Percentiles rank a stretch among this genome's conserved stretches.
Conservation (phyloP, 768 basidiomycete species). For the Chiua virens region DNA sequence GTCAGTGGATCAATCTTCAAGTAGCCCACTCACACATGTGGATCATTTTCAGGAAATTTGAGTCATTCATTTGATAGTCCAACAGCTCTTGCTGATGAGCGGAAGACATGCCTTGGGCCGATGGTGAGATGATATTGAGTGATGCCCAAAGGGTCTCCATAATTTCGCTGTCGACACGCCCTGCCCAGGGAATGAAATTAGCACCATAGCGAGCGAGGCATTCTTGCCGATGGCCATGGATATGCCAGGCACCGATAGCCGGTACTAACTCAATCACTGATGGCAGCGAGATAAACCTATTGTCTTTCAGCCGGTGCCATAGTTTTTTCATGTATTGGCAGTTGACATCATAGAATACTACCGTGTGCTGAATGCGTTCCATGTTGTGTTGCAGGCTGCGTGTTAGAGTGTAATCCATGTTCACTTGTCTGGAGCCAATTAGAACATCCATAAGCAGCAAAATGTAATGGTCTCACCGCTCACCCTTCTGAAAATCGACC, state of each 20-base stretch:
- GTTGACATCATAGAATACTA: slow-evolving; percentile 13
- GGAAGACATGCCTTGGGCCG: not conserved
- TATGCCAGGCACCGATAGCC: slow-evolving; percentile 27
- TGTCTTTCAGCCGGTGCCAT: not conserved
- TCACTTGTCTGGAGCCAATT: slow-evolving; percentile 13
- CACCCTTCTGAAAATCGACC: slow-evolving; percentile 1
- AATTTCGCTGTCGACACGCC: slow-evolving; percentile 5
- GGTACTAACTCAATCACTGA: not conserved
- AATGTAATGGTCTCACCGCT: not conserved
- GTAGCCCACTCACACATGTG: too few species aligned
- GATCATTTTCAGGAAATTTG: too few species aligned
- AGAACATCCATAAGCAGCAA: slow-evolving; percentile 8
- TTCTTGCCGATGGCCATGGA: too few species aligned
- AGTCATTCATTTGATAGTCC: too few species aligned
- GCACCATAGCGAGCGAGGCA: not conserved
- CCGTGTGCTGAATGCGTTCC: accelerated
- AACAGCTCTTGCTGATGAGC: not conserved
- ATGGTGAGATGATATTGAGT: not conserved
- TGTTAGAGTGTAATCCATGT: slow-evolving; percentile 3
- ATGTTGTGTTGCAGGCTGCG: slow-evolving; percentile 2
- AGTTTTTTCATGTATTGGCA: slow-evolving; percentile 7
- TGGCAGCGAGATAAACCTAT: not conserved
- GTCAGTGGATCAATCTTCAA: too few species aligned
- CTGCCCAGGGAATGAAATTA: not conserved
- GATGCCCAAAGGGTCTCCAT: too few species aligned